Base-by-base conservation (phyloP, 169 alveolate species). In the Amoebophrya sp. region DNA sequence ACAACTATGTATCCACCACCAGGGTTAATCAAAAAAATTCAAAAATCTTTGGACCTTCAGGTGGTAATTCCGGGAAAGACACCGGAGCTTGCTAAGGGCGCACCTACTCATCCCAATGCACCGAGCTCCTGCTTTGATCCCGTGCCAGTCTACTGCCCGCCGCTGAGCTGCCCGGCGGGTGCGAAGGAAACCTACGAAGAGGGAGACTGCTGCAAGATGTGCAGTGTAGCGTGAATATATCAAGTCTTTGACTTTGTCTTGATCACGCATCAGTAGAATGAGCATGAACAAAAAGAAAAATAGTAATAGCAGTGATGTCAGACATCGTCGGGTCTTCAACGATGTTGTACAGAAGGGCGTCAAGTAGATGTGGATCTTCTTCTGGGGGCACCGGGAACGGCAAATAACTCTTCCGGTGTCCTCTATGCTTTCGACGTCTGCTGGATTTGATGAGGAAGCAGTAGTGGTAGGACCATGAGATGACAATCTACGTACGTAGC, bases 151-250 rank as follows among this genome's bases (percentile, higher is more conserved):
- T 65, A 6, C 83, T 65, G 83, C 83, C 83, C 83, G 26, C 83
- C 83, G 36, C 83, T 65, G 33, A 65, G 33, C 83, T 65, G 83
- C 83, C 83, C 83, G 39, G n/a, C n/a, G 83, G 83, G 83, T 12
- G n/a, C 83, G 33, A 65, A 65, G 33, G 83, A 65, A 65, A 65
- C 83, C 83, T 65, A 65, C 83, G 83, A 65, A 18, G 83, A 65
- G 83, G 83, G 83, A 10, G 83, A 65, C 33, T 65, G 83, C 83
- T 65, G 83, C 83, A 65, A 65, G 83, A 65, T 65, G 83, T 65
- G 83, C 83, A 12, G 36, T 10, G 83, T 65, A 6, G 83, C 83
- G 33, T 65, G 26, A 65, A 26, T 26, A 18, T 53, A 14, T 53
- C 76, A 10, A 23, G 76, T 14, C 10, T 10, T 53, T 23, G 76